Base-by-base conservation (phyloP, 768 basidiomycete species). In the Kwoniella europaea region DNA sequence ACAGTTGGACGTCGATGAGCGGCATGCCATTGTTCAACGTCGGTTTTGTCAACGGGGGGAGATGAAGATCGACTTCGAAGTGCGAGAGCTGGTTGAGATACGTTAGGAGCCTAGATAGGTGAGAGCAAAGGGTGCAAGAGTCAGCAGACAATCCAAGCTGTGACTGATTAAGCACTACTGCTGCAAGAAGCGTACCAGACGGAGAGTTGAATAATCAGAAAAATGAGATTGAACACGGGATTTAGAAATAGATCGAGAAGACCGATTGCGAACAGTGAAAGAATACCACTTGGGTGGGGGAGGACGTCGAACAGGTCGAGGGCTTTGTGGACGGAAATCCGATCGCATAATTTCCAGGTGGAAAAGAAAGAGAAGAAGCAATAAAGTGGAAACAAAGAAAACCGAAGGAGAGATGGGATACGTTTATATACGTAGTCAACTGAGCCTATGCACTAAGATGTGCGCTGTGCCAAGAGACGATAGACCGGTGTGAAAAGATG, bases 1-100 rank as follows among this genome's bases (percentile, higher is more conserved):
- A 80, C 54, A 24, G 50, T 53, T 60, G 71, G 75, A 29, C 76
- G 77, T 50, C 70, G 52, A 24, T 69, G 71, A 6, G 63, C 64
- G 13, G 53, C 57, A 52, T 66, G 72, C 64, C 50, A 56, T 24
- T 63, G 65, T 15, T 68, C 69, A 24, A 63, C 53, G 55, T 69
- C 63, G 24, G 53, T 42, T 13, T 69, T 64, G 15, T 57, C 65
- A 9, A 65, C 67, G n/a, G 72, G 66, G 3, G 71, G 68, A 6
- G 71, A 67, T 15, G 54, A 20, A 50, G 71, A 60, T 67, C 67
- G 63, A 65, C 70, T 59, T 20, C 59, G 50, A 16, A 22, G 44
- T 41, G 44, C 57, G 24, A 56, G 59, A 13, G 58, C 59, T 22
- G 44, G 12, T 20, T 50, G 35, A 41, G 67, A 61, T 5, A 61